Evolutionary conservation across 352 stramenopile genomes (phyloP), one percentile per base, ranked within the genome.

Genomic region (Globisporangium uncinulatum): DNA sequence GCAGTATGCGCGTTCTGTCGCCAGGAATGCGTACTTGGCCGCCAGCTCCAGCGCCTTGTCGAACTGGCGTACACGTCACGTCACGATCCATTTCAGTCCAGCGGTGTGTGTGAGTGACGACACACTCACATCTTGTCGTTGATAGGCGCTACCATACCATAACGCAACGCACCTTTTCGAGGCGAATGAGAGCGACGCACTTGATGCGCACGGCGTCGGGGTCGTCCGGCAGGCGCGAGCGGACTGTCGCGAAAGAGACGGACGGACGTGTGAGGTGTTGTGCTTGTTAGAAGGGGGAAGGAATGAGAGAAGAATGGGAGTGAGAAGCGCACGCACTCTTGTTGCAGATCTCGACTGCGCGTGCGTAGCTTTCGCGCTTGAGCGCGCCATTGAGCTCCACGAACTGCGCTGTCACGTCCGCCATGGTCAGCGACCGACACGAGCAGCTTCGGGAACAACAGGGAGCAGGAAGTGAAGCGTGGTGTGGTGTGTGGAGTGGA

Each of bases 311-410:
- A 46, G 14, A 8, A 20, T 14, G 17, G 14, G 29, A 14, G 24
- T 3, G 2, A n/a, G 2, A 64, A 4, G 24, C 24, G 24, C 24
- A 29, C 77, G 45, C 52, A 92, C 85, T 94, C 67, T 92, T 92
- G 69, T 94, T 94, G 75, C 83, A 90, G 51, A 90, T 87, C 55
- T 93, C 83, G 29, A 94, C 65, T 20, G 79, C 81, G 43, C 86
- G 82, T 19, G 79, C 56, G 63, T 86, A 94, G 69, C 89, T 89
- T 63, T 94, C 83, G 46, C 71, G 74, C 65, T 85, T 76, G 41
- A 94, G 71, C 43, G 76, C 77, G 24, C 76, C 73, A 17, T 91
- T 78, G 49, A 94, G 83, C 76, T 94, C 83, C 61, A 69, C 69
- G 59, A 91, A 92, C 65, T 77, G 78, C 34, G 74, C 71, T 21